Percentiles rank a stretch among this genome's conserved stretches.
Evolutionary conservation across 2,329 filamentous ascomycete species (phyloP).

Genomic region (Tolypocladium nubicola): DNA sequence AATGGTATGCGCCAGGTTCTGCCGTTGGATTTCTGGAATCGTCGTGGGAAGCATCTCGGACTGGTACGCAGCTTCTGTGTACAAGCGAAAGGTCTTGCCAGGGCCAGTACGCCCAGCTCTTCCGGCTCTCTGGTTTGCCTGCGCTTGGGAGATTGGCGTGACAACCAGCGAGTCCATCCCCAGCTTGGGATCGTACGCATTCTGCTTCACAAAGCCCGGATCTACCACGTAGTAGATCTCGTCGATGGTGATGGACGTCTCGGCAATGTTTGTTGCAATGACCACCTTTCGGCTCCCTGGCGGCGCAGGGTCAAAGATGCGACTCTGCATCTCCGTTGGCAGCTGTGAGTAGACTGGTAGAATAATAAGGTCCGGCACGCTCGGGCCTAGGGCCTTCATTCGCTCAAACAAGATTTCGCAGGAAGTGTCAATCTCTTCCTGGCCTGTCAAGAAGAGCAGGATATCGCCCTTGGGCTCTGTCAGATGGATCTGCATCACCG

Average conservation of each 20-base stretch:
- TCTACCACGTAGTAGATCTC: constrained; percentile 97
- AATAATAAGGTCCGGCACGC: constrained; percentile 84
- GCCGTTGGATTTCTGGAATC: constrained; percentile 91
- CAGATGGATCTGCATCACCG: constrained; percentile 96
- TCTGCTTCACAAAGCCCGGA: constrained; percentile 95
- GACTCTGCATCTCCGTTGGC: constrained; percentile 85
- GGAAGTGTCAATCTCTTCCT: constrained; percentile 93
- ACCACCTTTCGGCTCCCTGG: constrained; percentile 83
- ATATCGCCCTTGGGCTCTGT: constrained; percentile 91
- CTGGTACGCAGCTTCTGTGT: constrained; percentile 91
- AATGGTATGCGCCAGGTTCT: constrained; percentile 87
- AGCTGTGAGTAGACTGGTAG: constrained; percentile 93
- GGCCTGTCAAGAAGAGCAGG: constrained; percentile 89
- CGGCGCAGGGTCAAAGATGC: constrained; percentile 89
- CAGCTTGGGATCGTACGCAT: constrained; percentile 90
- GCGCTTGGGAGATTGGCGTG: constrained; percentile 91
- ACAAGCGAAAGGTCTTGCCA: constrained; percentile 90
- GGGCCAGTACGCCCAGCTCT: constrained; percentile 90
- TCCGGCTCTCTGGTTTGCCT: constrained; percentile 88
- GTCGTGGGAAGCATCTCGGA: constrained; percentile 95
- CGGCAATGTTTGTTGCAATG: constrained; percentile 96
- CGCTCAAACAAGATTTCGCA: constrained; percentile 89
- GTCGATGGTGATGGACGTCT: constrained; percentile 96
- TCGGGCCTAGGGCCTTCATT: constrained; percentile 89
- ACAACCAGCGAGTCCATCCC: constrained; percentile 97